Base-by-base conservation (phyloP, 2,329 filamentous ascomycete species). In the Aspergillus pseudoterreus region DNA sequence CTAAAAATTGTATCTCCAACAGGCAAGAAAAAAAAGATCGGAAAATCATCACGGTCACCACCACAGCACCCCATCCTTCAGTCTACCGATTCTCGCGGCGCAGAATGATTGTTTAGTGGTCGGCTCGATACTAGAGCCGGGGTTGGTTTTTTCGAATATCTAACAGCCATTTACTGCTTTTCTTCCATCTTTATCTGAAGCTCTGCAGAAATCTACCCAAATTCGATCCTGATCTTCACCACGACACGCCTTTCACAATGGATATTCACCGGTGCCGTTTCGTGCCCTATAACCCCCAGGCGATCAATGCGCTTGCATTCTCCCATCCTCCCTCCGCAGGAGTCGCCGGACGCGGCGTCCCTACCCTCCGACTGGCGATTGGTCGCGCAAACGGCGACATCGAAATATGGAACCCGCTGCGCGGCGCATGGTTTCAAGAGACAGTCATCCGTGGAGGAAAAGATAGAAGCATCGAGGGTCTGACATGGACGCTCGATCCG, bases 181-280 rank as follows among this genome's bases (percentile, higher is more conserved):
- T 45, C 39, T 30, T 30, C 35, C 12, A 27, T 35, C 27, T 38
- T 50, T 33, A 33, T 15, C 24, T 33, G 22, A 41, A 15, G 30
- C 27, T n/a, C 8, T 33, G 11, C 15, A 17, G 10, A 45, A 27
- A 14, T 14, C 15, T 11, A 30, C 15, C 24, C 22, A 15, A 35
- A 38, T 17, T 11, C 35, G 22, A 38, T 35, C 39, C 27, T 24
- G 2, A 30, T 44, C 33, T 21, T 12, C 15, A 24, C 49, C 21
- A 35, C 52, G 49, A 42, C 17, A 41, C 36, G 43, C 19, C 27
- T 9, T 48, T 51, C 53, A 66, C 42, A 54, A 96, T 97, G 92
- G 92, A 97, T 75, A 87, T 99, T 69, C 94, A 99, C 78, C 90
- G 94, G 65, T 95, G 92, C 68, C 90, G 94, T 68, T 99, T 99